Percentiles rank a stretch among this genome's conserved stretches.
Conservation (phyloP, 2,329 filamentous ascomycete genomes). For the Lasiodiplodia sp. region DNA sequence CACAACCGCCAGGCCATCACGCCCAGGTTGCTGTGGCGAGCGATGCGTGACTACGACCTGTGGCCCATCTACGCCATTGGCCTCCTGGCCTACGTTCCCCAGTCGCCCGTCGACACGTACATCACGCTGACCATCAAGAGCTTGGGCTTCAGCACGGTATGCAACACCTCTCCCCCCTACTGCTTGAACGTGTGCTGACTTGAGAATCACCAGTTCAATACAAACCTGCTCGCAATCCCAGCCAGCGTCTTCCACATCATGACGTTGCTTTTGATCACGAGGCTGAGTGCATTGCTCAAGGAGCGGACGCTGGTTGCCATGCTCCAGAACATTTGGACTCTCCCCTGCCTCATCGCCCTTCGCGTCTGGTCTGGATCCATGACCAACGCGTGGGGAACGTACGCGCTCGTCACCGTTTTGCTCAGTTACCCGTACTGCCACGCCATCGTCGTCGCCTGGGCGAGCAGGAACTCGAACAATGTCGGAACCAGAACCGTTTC, state of each 20-base stretch:
- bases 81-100: conserved; percentile 57
- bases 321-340: conserved; percentile 64
- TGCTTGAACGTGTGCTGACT: background rate
- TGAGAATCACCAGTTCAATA: conserved; percentile 53
- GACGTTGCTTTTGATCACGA: conserved; percentile 54
- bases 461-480: conserved; percentile 48
- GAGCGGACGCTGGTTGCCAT: conserved; percentile 56
- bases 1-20: conserved; percentile 46
- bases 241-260: conserved; percentile 47
- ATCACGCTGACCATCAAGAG: conserved; percentile 61
- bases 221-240: conserved; percentile 70
- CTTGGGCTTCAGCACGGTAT: conserved; percentile 62
- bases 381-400: conserved; percentile 59
- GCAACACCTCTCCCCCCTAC: background rate
- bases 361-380: conserved; percentile 54
- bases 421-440: conserved; percentile 63
- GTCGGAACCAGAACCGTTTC: conserved; percentile 51
- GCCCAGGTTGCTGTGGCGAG: conserved; percentile 36
- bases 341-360: conserved; percentile 65
- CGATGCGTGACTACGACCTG: conserved; percentile 41
- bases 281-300: conserved; percentile 56
- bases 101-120: conserved; percentile 59
- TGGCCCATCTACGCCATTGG: conserved; percentile 46
- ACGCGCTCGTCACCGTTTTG: conserved; percentile 57
- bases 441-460: conserved; percentile 51